Conservation (phyloP, 176 grass and related monocot species). For the Oryza meridionalis region DNA sequence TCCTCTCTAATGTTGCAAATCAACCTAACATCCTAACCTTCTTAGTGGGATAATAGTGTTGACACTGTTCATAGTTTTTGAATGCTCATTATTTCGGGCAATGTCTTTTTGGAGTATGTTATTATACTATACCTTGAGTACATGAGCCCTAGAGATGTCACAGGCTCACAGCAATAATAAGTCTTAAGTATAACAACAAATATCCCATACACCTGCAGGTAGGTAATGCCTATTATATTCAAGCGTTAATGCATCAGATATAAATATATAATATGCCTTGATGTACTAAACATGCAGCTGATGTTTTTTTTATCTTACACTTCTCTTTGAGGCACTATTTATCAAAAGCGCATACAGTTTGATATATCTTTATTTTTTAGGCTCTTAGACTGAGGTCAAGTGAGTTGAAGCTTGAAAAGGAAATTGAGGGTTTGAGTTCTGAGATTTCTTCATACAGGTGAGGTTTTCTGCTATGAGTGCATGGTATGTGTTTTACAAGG, state of each 20-base stretch:
- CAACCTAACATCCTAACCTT: constrained; percentile 6
- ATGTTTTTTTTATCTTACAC: neutral
- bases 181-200: constrained; percentile 25
- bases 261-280: neutral
- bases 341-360: constrained; percentile 18
- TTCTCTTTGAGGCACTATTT: neutral
- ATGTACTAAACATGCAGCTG: neutral
- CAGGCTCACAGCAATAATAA: neutral
- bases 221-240: neutral
- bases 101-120: constrained; percentile 2
- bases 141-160: neutral
- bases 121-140: neutral
- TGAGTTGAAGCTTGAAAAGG: constrained; percentile 94
- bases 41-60: neutral
- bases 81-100: neutral
- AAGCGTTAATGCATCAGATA: neutral
- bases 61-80: neutral
- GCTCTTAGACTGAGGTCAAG: constrained; percentile 97
- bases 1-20: constrained; percentile 38
- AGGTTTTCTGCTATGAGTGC: constrained; percentile 28
- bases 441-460: constrained; percentile 87
- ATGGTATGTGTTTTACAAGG: neutral
- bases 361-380: constrained; percentile 50
- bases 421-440: constrained; percentile 78
- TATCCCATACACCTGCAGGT: constrained; percentile 23